These are phyloP conservation scores for Calycina marina DNA, from an alignment of 2,329 filamentous ascomycete genomes.

Conservation along the genomic window DNA sequence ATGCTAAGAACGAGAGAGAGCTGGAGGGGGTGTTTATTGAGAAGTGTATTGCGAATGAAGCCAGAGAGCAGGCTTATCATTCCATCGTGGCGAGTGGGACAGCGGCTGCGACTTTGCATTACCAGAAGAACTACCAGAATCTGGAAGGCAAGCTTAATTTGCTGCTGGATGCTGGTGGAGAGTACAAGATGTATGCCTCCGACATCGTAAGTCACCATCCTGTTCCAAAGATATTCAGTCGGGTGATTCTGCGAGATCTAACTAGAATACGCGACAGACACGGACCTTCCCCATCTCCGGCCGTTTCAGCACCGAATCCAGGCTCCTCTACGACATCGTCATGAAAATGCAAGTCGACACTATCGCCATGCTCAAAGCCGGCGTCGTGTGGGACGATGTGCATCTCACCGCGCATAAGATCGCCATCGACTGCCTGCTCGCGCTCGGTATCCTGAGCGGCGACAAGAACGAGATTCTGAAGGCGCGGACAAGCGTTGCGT, in stretches of 20 bases:
- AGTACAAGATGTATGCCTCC: constrained; percentile 59
- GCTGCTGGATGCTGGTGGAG: constrained; percentile 70
- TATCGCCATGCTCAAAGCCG: constrained; percentile 57
- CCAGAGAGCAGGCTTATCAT: constrained; percentile 74
- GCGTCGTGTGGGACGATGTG: constrained; percentile 67
- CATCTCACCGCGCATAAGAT: constrained; percentile 69
- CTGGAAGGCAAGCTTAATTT: constrained; percentile 61
- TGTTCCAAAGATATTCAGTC: background rate
- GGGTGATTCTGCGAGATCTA: background rate
- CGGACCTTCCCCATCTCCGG: constrained; percentile 74
- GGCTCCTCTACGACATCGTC: constrained; percentile 70
- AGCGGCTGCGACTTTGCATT: constrained; percentile 76
- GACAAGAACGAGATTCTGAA: constrained; percentile 59
- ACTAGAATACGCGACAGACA: constrained; percentile 39
- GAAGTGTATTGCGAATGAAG: constrained; percentile 58
- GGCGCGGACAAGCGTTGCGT: constrained; percentile 69
- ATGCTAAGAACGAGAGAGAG: constrained; percentile 63
- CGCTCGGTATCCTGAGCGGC: constrained; percentile 59
- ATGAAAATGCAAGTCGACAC: constrained; percentile 74
- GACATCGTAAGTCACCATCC: constrained; percentile 37
- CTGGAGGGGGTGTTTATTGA: constrained; percentile 71
- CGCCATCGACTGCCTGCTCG: constrained; percentile 64
- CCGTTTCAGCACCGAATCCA: constrained; percentile 53
- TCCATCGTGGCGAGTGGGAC: constrained; percentile 72
- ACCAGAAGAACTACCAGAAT: constrained; percentile 62